Evolutionary conservation across 345 rosid species (phyloP).

Genomic region (Melaleuca alternifolia): DNA sequence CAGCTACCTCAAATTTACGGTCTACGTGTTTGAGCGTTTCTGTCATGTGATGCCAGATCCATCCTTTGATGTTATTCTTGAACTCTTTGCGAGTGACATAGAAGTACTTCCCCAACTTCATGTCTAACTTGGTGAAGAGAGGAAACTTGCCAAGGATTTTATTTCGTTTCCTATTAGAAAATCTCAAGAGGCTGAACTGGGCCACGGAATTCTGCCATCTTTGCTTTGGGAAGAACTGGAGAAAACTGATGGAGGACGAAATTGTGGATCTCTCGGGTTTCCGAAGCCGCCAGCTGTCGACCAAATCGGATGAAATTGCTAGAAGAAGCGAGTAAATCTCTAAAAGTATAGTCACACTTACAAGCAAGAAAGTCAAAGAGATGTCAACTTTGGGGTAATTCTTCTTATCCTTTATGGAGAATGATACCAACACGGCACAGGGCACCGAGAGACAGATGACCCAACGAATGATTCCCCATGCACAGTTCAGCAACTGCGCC

Average conservation of each 20-base stretch:
- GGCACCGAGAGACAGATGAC: neutral
- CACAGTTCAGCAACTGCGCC: neutral
- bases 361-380: neutral
- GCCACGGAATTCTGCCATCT: neutral
- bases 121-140: neutral
- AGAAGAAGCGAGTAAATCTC: neutral
- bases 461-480: neutral
- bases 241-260: neutral
- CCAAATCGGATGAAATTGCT: neutral
- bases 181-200: neutral
- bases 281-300: neutral
- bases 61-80: neutral
- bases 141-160: neutral
- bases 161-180: neutral
- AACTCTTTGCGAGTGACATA: neutral
- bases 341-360: neutral
- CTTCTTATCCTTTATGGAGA: neutral
- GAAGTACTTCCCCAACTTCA: neutral
- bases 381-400: neutral
- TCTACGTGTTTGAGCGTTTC: too few relatives aligned
- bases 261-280: neutral
- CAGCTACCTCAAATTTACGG: too few relatives aligned
- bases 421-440: neutral
- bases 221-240: neutral
- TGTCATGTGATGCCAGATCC: fast-evolving